Evolutionary conservation across 768 basidiomycete genomes (phyloP), one percentile per base, ranked within the genome.

Genomic region (Amanita phalloides): DNA sequence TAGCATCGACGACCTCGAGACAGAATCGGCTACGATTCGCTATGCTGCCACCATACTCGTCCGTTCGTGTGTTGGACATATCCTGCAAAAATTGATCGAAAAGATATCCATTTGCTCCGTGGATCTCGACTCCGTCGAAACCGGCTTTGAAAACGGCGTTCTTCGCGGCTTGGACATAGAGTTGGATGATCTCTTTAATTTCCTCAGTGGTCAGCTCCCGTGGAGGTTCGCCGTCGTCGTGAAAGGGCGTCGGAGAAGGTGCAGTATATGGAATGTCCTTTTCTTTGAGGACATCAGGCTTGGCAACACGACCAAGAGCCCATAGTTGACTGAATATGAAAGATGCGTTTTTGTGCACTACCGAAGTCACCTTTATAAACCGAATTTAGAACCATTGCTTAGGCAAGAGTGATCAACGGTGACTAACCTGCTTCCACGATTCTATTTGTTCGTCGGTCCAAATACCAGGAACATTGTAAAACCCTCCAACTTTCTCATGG

Each of bases 11-110:
- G 36, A 84, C 67, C 53, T 82, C 78, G 5, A 82, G 64, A 0
- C 64, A 58, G 60, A 89, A 86, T 25, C 77, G 69, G 1, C 71
- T 66, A 4, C 87, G 69, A 51, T 75, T 77, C 61, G 82, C 77
- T 26, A 86, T 64, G 42, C 73, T 75, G 2, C 87, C 86, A 0
- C 86, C 86, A 61, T 83, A 90, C 42, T 72, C 66, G 60, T 87
- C 84, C 6, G 73, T 77, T 13, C 83, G 72, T 4, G 71, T 58
- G 62, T 86, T 86, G 33, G 68, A 68, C n/a, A 68, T 60, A 25
- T 74, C 68, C 57, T 83, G 79, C 8, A 81, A 54, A 68, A 86
- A 85, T 60, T 86, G 81, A 58, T 86, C 79, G 13, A 73, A 50
- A 9, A 82, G 60, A 53, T 75, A 77, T 0, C 73, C 71, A 51